Evolutionary conservation across 2,329 filamentous ascomycete genomes (phyloP).

Genomic region (Cercospora sp.): DNA sequence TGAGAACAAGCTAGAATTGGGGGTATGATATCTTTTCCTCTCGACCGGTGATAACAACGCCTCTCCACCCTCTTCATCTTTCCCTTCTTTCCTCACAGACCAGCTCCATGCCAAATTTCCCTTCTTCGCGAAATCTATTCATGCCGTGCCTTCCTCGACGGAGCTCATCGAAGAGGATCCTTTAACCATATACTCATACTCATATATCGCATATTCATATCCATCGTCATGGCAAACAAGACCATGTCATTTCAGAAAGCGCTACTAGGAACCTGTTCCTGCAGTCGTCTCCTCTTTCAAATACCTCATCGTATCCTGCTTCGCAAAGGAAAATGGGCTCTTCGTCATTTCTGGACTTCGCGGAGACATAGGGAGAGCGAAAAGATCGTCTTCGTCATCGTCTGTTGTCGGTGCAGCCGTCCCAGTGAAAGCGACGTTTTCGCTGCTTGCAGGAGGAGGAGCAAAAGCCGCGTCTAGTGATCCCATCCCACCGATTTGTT

Average conservation of each 20-base stretch:
- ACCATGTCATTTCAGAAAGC: too few species aligned
- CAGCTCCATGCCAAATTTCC: too few species aligned
- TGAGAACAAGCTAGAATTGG: background rate
- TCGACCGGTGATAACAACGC: background rate
- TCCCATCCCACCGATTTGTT: constrained; percentile 40
- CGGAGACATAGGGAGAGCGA: constrained; percentile 83
- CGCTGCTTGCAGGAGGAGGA: constrained; percentile 30
- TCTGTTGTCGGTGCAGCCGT: background rate
- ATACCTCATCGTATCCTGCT: constrained; percentile 43
- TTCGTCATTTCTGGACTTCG: constrained; percentile 82
- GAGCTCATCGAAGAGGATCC: background rate
- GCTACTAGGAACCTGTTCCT: background rate
- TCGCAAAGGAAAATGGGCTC: constrained; percentile 70
- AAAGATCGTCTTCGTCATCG: constrained; percentile 75
- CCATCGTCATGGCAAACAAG: background rate
- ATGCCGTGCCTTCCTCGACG: background rate
- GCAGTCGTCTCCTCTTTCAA: constrained; percentile 17
- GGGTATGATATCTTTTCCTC: background rate
- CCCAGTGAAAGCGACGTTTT: background rate
- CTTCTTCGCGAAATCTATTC: background rate
- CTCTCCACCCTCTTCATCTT: too few species aligned
- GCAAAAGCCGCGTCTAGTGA: constrained; percentile 47
- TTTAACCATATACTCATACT: background rate
- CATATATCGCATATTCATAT: constrained; percentile 1
- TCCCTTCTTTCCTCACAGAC: too few species aligned